Percentiles rank a stretch among this genome's conserved stretches.
Conservation (phyloP, 2,329 filamentous ascomycete genomes). For the Aspergillus vadensis region DNA sequence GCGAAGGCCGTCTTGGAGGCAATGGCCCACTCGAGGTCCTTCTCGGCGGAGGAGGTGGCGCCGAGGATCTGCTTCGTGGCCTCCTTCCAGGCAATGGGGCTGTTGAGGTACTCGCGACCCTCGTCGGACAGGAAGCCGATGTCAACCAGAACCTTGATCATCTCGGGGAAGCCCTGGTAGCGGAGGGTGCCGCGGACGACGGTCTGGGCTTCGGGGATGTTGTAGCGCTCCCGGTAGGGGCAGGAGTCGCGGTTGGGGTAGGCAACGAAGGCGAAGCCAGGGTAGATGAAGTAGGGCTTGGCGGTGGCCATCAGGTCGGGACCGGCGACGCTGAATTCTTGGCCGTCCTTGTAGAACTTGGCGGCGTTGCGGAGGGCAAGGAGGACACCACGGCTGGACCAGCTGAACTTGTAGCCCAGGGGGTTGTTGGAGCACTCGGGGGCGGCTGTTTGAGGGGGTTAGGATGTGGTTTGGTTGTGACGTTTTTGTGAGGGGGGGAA, state of each 20-base stretch:
- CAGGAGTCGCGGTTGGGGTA: conserved; percentile 94
- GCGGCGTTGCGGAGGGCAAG: conserved; percentile 85
- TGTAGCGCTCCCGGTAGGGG: conserved; percentile 82
- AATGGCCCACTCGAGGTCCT: conserved; percentile 73
- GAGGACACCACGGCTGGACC: conserved; percentile 79
- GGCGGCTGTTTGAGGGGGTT: conserved; percentile 43
- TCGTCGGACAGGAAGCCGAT: conserved; percentile 83
- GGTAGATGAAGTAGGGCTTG: conserved; percentile 89
- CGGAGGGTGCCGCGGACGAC: conserved; percentile 61
- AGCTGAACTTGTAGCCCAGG: conserved; percentile 89
- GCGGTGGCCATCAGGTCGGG: conserved; percentile 80
- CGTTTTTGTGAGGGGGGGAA: no score
- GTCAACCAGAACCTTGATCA: conserved; percentile 84
- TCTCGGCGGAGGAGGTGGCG: conserved; percentile 64
- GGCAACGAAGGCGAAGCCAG: conserved; percentile 83
- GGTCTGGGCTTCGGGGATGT: conserved; percentile 87
- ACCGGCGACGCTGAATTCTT: conserved; percentile 66
- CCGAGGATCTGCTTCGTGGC: conserved; percentile 77
- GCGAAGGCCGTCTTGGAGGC: conserved; percentile 73
- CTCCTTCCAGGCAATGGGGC: conserved; percentile 77
- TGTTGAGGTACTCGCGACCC: conserved; percentile 64
- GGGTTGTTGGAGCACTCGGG: conserved; percentile 82
- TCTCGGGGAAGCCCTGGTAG: conserved; percentile 60
- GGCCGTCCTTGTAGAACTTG: conserved; percentile 77
- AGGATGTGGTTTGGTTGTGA: background rate